Evolutionary conservation across 2,329 filamentous ascomycete genomes (phyloP).

Genomic region (Alternaria tenuissima): DNA sequence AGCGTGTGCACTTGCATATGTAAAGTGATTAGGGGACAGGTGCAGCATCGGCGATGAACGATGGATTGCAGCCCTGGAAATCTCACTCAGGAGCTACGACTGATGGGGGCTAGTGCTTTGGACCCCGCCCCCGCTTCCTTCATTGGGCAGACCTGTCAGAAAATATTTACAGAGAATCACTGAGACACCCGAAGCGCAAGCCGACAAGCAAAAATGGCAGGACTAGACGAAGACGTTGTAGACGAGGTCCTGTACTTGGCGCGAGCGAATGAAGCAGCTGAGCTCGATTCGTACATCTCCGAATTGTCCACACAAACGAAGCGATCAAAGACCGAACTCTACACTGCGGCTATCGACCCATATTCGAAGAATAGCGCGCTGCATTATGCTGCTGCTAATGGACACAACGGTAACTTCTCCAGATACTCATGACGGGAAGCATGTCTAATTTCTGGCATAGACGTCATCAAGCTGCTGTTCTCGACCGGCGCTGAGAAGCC

Average conservation of each 20-base stretch:
- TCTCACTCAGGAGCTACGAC: conserved; percentile 5
- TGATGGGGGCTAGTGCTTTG: conserved; percentile 5
- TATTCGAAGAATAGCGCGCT: conserved; percentile 79
- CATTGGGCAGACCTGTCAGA: conserved; percentile 19
- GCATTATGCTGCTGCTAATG: conserved; percentile 94
- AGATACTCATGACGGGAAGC: not conserved
- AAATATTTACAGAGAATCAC: conserved; percentile 19
- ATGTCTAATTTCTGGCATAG: conserved; percentile 36
- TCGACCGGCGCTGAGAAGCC: conserved; percentile 40
- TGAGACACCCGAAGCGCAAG: conserved; percentile 5
- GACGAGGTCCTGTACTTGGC: conserved; percentile 92
- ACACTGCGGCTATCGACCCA: conserved; percentile 75
- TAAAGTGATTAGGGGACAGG: conserved; percentile 10
- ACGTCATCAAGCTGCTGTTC: conserved; percentile 51
- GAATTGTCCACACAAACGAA: conserved; percentile 69
- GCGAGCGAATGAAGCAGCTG: conserved; percentile 76
- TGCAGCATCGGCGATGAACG: conserved; percentile 6
- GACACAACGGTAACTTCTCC: conserved; percentile 71
- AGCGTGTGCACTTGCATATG: conserved; percentile 8
- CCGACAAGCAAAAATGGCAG: conserved; percentile 28
- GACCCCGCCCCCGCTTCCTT: conserved; percentile 31
- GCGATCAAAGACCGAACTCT: conserved; percentile 66
- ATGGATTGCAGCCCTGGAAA: not conserved
- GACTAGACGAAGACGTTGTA: conserved; percentile 73
- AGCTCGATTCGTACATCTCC: conserved; percentile 68